phyloP scores from a whole-genome alignment of 1,284 basidiomycete genomes.

The Boletus semigastroideus region DNA sequence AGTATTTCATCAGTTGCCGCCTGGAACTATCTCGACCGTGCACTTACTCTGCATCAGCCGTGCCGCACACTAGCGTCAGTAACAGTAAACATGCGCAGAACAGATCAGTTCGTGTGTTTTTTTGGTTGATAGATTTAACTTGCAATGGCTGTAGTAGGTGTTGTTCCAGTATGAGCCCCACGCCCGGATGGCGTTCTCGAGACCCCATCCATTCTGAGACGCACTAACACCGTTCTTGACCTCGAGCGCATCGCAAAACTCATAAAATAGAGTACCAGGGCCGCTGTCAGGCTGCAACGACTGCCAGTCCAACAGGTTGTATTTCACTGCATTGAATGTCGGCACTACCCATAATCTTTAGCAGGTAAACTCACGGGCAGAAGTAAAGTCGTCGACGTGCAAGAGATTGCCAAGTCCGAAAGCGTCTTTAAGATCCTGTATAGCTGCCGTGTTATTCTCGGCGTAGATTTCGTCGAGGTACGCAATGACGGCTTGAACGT shows the following conservation, averaged over 20 bases:
- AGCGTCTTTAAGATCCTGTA: conserved; percentile 50
- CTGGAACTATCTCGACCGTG: background rate
- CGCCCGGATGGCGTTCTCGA: conserved; percentile 57
- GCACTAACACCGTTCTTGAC: conserved; percentile 61
- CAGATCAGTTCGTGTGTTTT: no score
- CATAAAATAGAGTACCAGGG: conserved; percentile 47
- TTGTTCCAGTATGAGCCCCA: conserved; percentile 57
- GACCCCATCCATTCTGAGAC: conserved; percentile 57
- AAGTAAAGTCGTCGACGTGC: conserved; percentile 67
- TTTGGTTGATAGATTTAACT: conserved; percentile 11
- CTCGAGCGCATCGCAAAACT: conserved; percentile 74
- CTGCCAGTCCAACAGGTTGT: conserved; percentile 53
- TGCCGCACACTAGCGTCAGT: conserved; percentile 37
- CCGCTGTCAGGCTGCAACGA: conserved; percentile 37
- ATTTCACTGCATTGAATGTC: conserved; percentile 43
- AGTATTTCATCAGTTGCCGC: background rate
- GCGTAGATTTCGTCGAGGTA: conserved; percentile 60
- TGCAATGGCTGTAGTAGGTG: conserved; percentile 37
- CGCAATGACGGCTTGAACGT: conserved; percentile 61
- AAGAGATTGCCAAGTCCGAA: conserved; percentile 58
- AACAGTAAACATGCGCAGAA: background rate
- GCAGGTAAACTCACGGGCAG: conserved; percentile 38
- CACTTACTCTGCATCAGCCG: conserved; percentile 38
- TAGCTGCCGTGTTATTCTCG: conserved; percentile 42
- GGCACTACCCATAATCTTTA: background rate